phyloP scores from a whole-genome alignment of 2,329 filamentous ascomycete species.

The Chrysosporium queenslandicum region DNA sequence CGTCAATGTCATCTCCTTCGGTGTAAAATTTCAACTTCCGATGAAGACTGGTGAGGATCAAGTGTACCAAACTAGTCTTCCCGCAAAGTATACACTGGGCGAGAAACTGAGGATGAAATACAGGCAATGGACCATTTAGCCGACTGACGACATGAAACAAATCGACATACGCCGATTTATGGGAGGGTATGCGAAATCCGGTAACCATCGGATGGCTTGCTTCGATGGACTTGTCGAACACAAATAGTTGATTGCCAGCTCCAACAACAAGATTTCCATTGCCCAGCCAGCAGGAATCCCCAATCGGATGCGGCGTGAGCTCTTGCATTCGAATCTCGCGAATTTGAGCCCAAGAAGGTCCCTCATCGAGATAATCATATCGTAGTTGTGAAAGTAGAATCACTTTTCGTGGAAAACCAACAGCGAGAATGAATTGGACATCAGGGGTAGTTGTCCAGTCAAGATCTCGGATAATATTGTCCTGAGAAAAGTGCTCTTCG shows the following conservation, averaged over 20 bases:
- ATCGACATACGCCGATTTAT: constrained; percentile 47
- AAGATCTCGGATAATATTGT: constrained; percentile 71
- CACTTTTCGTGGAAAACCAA: constrained; percentile 83
- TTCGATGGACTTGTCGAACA: constrained; percentile 67
- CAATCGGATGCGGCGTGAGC: constrained; percentile 78
- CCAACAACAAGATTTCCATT: constrained; percentile 79
- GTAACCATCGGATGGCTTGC: constrained; percentile 51
- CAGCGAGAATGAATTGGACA: constrained; percentile 75
- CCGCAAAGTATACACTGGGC: constrained; percentile 77
- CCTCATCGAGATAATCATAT: constrained; percentile 81
- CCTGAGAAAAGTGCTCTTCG: constrained; percentile 60
- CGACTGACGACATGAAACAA: constrained; percentile 73
- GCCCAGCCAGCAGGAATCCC: constrained; percentile 83
- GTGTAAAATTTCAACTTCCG: constrained; percentile 72
- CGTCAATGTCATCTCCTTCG: constrained; percentile 69
- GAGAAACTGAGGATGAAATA: constrained; percentile 87
- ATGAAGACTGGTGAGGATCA: constrained; percentile 61
- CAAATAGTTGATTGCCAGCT: constrained; percentile 80
- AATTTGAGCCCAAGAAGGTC: constrained; percentile 80
- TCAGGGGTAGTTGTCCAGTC: constrained; percentile 93
- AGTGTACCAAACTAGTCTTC: constrained; percentile 61
- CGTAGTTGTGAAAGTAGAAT: constrained; percentile 75
- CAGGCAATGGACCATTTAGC: constrained; percentile 74
- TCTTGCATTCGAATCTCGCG: constrained; percentile 72
- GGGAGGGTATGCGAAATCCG: constrained; percentile 43